Percentiles rank a stretch among this genome's conserved stretches.
phyloP scores from a whole-genome alignment of 345 rosid genomes.

The Syzygium aromaticum region DNA sequence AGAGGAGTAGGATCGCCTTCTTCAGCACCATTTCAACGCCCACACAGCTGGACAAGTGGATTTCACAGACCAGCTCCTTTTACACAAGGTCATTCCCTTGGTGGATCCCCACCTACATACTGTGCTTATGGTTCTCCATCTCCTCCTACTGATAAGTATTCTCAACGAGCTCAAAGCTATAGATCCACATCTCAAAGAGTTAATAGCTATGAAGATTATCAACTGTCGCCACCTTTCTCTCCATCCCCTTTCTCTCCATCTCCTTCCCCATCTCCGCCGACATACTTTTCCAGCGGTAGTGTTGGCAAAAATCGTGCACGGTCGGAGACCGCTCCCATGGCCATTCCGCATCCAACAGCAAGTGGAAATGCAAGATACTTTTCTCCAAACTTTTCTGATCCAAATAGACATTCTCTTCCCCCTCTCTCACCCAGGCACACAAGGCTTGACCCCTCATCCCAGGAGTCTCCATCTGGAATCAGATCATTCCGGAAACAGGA shows the following conservation, averaged over 20 bases:
- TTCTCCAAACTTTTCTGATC: conserved; percentile 75
- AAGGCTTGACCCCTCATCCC: conserved; percentile 64
- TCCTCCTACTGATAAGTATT: conserved; percentile 32
- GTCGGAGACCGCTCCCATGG: conserved; percentile 78
- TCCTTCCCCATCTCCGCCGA: conserved; percentile 60
- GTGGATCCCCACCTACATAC: conserved; percentile 44
- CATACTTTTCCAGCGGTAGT: conserved; percentile 29
- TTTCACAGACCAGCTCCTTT: conserved; percentile 46
- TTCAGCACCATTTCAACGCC: conserved; percentile 51
- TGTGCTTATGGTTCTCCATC: conserved; percentile 37
- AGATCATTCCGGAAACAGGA: conserved; percentile 47
- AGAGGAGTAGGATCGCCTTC: conserved; percentile 44
- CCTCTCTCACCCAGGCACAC: conserved; percentile 75
- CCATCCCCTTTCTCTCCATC: conserved; percentile 80
- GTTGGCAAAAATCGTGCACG: conserved; percentile 26
- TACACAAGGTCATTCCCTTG: conserved; percentile 12
- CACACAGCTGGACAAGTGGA: conserved; percentile 95
- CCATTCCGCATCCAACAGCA: conserved; percentile 52
- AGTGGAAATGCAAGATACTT: conserved; percentile 37
- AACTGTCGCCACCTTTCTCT: conserved; percentile 87
- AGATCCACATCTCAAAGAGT: conserved; percentile 24
- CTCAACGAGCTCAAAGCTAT: conserved; percentile 25
- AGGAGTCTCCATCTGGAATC: conserved; percentile 69
- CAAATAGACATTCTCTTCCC: conserved; percentile 69
- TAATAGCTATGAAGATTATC: conserved; percentile 46